phyloP scores from a whole-genome alignment of 495 filamentous ascomycete genomes.

The Aspergillus olivimuriae region DNA sequence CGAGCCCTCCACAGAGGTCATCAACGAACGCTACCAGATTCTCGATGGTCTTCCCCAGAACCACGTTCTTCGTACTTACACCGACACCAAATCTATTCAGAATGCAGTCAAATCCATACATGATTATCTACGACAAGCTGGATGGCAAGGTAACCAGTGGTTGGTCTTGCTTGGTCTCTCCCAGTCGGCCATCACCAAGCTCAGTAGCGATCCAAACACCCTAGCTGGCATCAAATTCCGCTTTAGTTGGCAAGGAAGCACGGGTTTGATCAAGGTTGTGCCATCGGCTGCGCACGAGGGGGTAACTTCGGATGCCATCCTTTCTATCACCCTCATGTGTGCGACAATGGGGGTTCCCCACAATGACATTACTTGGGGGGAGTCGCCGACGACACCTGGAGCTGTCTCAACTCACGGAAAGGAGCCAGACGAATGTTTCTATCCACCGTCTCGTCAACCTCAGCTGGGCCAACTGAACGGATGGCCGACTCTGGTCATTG shows the following conservation, averaged over 20 bases:
- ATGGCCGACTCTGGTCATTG: constrained; percentile 29
- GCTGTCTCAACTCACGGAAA: background rate
- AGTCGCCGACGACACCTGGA: background rate
- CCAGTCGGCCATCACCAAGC: background rate
- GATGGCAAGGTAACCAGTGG: background rate
- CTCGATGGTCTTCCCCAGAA: too few species aligned
- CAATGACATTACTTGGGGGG: background rate
- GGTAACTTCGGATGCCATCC: background rate
- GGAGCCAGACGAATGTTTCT: background rate
- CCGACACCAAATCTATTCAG: too few species aligned
- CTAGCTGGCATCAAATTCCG: background rate
- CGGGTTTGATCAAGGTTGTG: background rate
- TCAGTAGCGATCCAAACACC: background rate
- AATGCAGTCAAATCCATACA: background rate
- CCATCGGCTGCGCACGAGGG: background rate
- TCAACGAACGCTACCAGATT: too few species aligned
- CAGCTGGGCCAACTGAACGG: background rate
- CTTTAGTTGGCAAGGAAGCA: background rate
- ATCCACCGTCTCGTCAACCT: background rate
- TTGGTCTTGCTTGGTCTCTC: background rate
- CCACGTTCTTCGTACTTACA: too few species aligned
- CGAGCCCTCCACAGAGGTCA: too few species aligned
- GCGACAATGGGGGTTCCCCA: background rate
- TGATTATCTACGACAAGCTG: background rate
- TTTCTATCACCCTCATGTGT: background rate